These are phyloP conservation scores for Tetracladium setigerum DNA, from an alignment of 495 filamentous ascomycete species.

Conservation along the genomic window DNA sequence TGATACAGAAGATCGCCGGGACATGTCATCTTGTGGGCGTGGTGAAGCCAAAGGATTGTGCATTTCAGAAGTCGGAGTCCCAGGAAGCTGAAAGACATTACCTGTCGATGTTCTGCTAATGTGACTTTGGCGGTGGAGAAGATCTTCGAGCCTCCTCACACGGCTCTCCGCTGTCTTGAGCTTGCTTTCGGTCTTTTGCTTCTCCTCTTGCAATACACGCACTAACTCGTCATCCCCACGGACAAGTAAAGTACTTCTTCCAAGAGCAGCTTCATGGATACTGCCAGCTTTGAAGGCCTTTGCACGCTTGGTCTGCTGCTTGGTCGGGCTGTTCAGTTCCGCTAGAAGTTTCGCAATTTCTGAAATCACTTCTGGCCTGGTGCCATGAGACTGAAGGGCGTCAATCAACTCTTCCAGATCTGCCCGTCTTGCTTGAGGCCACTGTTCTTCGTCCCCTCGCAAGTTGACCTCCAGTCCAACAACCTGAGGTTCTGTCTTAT, in stretches of 20 bases:
- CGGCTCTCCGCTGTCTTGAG: slow-evolving; percentile 85
- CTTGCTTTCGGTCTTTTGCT: slow-evolving; percentile 64
- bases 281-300: slow-evolving; percentile 96
- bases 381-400: slow-evolving; percentile 44
- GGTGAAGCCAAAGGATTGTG: slow-evolving; percentile 32
- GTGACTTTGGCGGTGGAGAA: slow-evolving; percentile 81
- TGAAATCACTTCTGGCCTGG: slow-evolving; percentile 35
- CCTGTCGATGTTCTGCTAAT: slow-evolving; percentile 60
- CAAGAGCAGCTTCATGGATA: slow-evolving; percentile 74
- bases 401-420: slow-evolving; percentile 63
- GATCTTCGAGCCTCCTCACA: slow-evolving; percentile 83
- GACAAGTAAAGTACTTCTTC: slow-evolving; percentile 71
- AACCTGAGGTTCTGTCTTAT: slow-evolving; percentile 52
- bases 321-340: slow-evolving; percentile 65
- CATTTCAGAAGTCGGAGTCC: slow-evolving; percentile 15
- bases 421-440: slow-evolving; percentile 58
- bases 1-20: slow-evolving; percentile 55
- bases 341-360: slow-evolving; percentile 51
- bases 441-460: slow-evolving; percentile 67
- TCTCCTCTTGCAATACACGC: slow-evolving; percentile 64
- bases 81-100: slow-evolving; percentile 48
- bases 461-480: slow-evolving; percentile 81
- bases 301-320: slow-evolving; percentile 64
- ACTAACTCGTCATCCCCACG: slow-evolving; percentile 75
- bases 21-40: slow-evolving; percentile 40